Evolutionary conservation across 495 filamentous ascomycete genomes (phyloP).

Genomic region (Hyaloscypha finlandica): DNA sequence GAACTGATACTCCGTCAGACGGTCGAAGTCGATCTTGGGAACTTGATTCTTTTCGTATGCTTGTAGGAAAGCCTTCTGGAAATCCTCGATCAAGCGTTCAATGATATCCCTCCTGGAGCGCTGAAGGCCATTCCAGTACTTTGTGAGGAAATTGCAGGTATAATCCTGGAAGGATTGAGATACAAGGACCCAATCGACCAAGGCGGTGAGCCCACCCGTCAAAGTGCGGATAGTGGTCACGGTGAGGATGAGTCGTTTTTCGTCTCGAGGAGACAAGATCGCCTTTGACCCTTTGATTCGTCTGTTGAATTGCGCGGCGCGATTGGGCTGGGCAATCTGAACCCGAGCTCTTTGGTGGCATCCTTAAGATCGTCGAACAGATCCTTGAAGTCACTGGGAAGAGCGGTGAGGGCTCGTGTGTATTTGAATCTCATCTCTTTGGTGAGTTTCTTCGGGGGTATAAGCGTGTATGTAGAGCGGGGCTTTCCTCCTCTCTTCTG

Average conservation of each 20-base stretch:
- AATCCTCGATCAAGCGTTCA: conserved; percentile 70
- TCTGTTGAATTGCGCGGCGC: background rate
- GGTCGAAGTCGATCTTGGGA: conserved; percentile 68
- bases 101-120: conserved; percentile 62
- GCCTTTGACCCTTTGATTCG: conserved; percentile 29
- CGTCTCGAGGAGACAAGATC: conserved; percentile 24
- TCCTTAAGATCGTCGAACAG: conserved; percentile 14
- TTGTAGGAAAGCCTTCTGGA: conserved; percentile 71
- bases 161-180: conserved; percentile 64
- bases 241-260: conserved; percentile 58
- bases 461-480: background rate
- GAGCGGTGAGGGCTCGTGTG: conserved; percentile 19
- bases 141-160: conserved; percentile 56
- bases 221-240: conserved; percentile 73
- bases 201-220: conserved; percentile 68
- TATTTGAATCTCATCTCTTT: background rate
- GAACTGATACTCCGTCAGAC: conserved; percentile 79
- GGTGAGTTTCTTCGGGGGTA: background rate
- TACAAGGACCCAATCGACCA: conserved; percentile 76
- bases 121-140: conserved; percentile 59
- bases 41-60: conserved; percentile 74
- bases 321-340: conserved; percentile 17
- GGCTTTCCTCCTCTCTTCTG: background rate
- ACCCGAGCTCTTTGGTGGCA: conserved; percentile 14
- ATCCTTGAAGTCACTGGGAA: conserved; percentile 26